Conservation (phyloP, 768 basidiomycete genomes). For the Hemileccinum impolitum region DNA sequence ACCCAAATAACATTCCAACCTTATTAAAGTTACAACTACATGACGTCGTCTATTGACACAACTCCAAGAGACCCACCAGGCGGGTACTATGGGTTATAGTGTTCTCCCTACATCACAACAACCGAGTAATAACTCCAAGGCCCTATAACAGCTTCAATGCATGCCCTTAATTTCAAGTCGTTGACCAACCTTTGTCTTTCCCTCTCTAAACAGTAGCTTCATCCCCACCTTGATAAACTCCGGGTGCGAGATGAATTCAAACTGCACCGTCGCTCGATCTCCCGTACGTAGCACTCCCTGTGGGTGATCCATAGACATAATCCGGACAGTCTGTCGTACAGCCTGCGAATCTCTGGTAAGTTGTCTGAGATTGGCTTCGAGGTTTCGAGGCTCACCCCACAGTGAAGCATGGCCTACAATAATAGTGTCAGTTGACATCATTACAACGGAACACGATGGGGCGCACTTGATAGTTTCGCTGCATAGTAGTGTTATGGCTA, state of each 20-base stretch:
- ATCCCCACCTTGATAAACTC: slow-evolving; percentile 93
- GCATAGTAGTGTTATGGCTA: slow-evolving; percentile 90
- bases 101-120: slow-evolving; percentile 40
- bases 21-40: not conserved
- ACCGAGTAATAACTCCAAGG: slow-evolving; percentile 69
- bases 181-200: slow-evolving; percentile 80
- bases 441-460: not conserved
- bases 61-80: not conserved
- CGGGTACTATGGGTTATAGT: too few relatives aligned
- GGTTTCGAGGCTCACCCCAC: slow-evolving; percentile 57
- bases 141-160: slow-evolving; percentile 42
- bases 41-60: slow-evolving; percentile 18
- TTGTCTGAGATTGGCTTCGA: not conserved
- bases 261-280: slow-evolving; percentile 89
- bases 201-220: slow-evolving; percentile 92
- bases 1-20: slow-evolving; percentile 22
- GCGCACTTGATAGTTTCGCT: slow-evolving; percentile 86
- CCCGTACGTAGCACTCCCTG: slow-evolving; percentile 89
- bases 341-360: slow-evolving; percentile 46
- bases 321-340: slow-evolving; percentile 87
- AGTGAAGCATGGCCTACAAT: slow-evolving; percentile 83
- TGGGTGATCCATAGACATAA: slow-evolving; percentile 87
- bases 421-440: not conserved
- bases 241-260: slow-evolving; percentile 90
- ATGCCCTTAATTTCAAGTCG: not conserved